Base-by-base conservation (phyloP, 1,284 basidiomycete genomes). In the Ceraceosorus bombacis region DNA sequence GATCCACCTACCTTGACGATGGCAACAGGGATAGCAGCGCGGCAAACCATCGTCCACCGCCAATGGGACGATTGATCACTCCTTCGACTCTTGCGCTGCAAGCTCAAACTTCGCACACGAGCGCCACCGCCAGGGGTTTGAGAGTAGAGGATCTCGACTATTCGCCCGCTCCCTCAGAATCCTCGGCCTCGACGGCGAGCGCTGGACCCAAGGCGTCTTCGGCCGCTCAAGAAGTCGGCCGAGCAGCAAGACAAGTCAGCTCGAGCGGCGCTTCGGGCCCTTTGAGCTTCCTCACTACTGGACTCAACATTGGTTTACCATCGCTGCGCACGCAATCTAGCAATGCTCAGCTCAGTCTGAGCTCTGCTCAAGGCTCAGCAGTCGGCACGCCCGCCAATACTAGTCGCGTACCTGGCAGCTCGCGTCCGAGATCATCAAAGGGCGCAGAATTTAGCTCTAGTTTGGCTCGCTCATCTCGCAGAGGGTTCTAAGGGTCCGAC, bases 1-100 rank as follows among this genome's bases (percentile, higher is more conserved):
- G 68, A 36, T 74, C 69, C 46, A 73, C 69, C 0, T 76, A 69
- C 53, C 38, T 77, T 36, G 74, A 77, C 10, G 59, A 70, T 55
- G 61, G 56, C n/a, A 41, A 51, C 38, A 38, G 39, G 27, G 41
- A 37, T 12, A 39, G 49, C 13, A 54, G 10, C 15, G 17, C 58
- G 51, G 59, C 49, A 10, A 53, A 27, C 40, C 65, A 1, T 51
- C 10, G 69, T 12, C 63, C 63, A 0, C 63, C 71, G 3, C 68
- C 70, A 0, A 64, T 72, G 13, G 60, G 64, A 9, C 60, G 71
- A n/a, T 64, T 72, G 57, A 73, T 73, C 53, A 73, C 67, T n/a
- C 70, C 70, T n/a, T 64, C 68, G 1, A 72, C 68, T 12, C 60
- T 73, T 5, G 65, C 70, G 9, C 58, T 73, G 5, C 70, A 71